Conservation (phyloP, 306 rosid genomes). For the Sphenostylis stenocarpa region DNA sequence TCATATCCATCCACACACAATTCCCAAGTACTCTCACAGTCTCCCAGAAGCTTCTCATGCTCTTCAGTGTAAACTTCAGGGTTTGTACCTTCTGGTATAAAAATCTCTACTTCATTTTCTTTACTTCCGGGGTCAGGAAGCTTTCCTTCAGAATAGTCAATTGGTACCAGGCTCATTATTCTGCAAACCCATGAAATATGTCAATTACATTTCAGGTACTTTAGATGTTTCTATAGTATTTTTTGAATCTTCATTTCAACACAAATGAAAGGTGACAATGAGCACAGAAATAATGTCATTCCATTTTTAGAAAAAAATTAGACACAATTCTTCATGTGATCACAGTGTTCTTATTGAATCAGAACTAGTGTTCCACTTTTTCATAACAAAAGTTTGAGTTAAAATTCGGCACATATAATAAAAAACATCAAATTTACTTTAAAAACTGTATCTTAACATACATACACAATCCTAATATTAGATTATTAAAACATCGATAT, state of each 20-base stretch:
- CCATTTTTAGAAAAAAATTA: not conserved
- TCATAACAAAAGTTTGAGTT: not conserved
- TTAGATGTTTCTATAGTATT: too few relatives aligned
- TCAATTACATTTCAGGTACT: not conserved
- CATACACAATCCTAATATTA: not conserved
- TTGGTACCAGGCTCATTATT: slow-evolving; percentile 56
- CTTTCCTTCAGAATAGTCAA: slow-evolving; percentile 39
- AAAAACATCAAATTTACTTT: not conserved
- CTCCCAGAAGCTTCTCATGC: slow-evolving; percentile 70
- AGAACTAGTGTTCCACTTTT: not conserved
- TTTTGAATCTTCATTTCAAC: not conserved
- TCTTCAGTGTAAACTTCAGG: slow-evolving; percentile 79
- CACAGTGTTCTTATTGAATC: not conserved
- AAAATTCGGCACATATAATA: not conserved
- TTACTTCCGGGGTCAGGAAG: not conserved
- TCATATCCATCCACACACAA: slow-evolving; percentile 71
- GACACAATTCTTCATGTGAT: not conserved
- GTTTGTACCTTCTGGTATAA: slow-evolving; percentile 51
- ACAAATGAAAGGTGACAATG: not conserved
- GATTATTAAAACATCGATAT: not conserved
- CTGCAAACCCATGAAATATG: slow-evolving; percentile 40
- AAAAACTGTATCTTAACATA: not conserved
- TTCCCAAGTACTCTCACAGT: slow-evolving; percentile 59
- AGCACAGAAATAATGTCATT: not conserved
- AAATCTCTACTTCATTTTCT: slow-evolving; percentile 37